phyloP scores from a whole-genome alignment of 176 grass and related monocot species.

The Triticum monococcum region DNA sequence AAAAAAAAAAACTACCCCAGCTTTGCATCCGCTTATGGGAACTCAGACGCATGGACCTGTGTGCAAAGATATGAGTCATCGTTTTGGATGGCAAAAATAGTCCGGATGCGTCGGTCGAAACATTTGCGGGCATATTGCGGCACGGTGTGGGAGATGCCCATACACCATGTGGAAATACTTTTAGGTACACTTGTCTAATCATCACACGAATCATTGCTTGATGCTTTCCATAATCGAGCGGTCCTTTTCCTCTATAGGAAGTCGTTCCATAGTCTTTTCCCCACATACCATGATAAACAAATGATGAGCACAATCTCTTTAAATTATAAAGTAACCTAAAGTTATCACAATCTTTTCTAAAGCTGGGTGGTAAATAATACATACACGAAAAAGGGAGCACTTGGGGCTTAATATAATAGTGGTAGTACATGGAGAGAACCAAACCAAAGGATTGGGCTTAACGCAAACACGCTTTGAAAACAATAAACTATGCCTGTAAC shows the following conservation, averaged over 20 bases:
- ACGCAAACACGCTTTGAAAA: not conserved
- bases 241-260: slow-evolving; percentile 6
- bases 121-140: too few species aligned
- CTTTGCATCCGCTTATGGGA: too few species aligned
- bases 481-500: not conserved
- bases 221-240: slow-evolving; percentile 32
- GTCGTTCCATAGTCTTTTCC: not conserved
- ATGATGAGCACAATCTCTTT: not conserved
- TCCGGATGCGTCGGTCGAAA: too few species aligned
- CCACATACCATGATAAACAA: slow-evolving; percentile 34
- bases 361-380: not conserved
- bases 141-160: too few species aligned
- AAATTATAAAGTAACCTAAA: slow-evolving; percentile 13
- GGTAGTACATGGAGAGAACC: not conserved
- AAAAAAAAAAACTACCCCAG: too few species aligned
- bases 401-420: not conserved
- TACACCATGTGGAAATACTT: not conserved
- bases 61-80: too few species aligned
- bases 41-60: too few species aligned
- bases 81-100: too few species aligned
- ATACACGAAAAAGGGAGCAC: not conserved
- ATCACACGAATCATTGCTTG: slow-evolving; percentile 25
- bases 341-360: not conserved
- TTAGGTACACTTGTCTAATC: not conserved
- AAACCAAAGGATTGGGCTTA: not conserved